Evolutionary conservation across 129 eudicot species (phyloP), one percentile per base, ranked within the genome.

Genomic region (Pseudognaphalium luteoalbum): DNA sequence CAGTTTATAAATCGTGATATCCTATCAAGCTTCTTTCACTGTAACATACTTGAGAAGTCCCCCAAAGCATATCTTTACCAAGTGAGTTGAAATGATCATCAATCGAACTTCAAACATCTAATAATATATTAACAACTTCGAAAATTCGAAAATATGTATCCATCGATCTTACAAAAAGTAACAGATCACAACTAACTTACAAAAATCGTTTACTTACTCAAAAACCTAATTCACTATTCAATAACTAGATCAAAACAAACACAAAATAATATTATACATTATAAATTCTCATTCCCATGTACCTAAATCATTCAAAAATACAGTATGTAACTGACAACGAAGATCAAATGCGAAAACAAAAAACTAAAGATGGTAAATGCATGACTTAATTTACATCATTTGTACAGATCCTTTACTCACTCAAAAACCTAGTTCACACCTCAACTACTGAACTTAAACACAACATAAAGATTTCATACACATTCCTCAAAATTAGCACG

Each of bases 101-200:
- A 41, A 41, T 41, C 47, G 14, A 41, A 2, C 47, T 41, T 41
- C 17, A 47, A 47, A 47, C 5, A 14, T 12, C 54, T 47, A 47
- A 47, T 11, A 12, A 12, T 12, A 11, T 17, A 3, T 44, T 44
- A 44, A 44, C 52, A 44, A 44, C 12, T 44, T 44, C 52, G 12
- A 17, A 44, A 12, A 44, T 17, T 11, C 52, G 16, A 1, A 25
- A n/a, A n/a, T n/a, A n/a, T n/a, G n/a, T 59, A 29, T 6, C 6
- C 70, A 70, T 34, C 44, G 66, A 78, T 71, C 76, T 70, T 14
- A 0, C 76, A 59, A 4, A 69, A 70, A 30, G 71, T 21, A 35
- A 78, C 76, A 70, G 82, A 78, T 71, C 77, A 61, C 71, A 62
- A 70, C 54, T 60, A 14, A 30, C 20, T 61, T 32, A 14, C 72